These are phyloP conservation scores for Mitragyna speciosa DNA, from an alignment of 257 asterid genomes.

Conservation along the genomic window DNA sequence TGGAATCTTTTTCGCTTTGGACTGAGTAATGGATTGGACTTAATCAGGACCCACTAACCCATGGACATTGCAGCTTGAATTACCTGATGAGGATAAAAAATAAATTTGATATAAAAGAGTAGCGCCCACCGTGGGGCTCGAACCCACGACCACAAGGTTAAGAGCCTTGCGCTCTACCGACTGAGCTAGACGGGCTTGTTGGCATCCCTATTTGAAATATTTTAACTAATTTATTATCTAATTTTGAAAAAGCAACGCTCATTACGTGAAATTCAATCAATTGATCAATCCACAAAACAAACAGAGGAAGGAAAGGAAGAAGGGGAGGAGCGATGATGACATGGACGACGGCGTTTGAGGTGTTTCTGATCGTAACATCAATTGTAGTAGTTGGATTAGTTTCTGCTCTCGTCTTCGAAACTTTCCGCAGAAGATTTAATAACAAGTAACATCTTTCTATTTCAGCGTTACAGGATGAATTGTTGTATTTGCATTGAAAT, in stretches of 20 bases:
- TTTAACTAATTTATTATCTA: too few relatives aligned
- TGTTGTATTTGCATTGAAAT: neutral
- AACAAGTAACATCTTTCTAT: conserved; percentile 36
- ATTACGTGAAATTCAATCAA: neutral
- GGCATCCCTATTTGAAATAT: too few relatives aligned
- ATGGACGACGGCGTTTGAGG: conserved; percentile 48
- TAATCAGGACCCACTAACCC: neutral
- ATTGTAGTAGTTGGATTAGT: conserved; percentile 47
- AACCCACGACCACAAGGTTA: too few relatives aligned
- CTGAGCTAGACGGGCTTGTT: conserved; percentile 4
- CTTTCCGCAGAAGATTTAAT: conserved; percentile 59
- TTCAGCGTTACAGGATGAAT: neutral
- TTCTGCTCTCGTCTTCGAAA: conserved; percentile 53
- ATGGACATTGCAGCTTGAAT: neutral
- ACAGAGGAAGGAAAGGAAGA: neutral
- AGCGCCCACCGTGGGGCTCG: too few relatives aligned
- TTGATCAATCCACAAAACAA: conserved; percentile 1
- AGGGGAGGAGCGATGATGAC: conserved; percentile 38
- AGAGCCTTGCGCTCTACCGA: too few relatives aligned
- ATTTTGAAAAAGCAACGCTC: too few relatives aligned
- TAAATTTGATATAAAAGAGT: too few relatives aligned
- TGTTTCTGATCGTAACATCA: conserved; percentile 47
- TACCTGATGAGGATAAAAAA: too few relatives aligned
- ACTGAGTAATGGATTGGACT: neutral
- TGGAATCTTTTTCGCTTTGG: neutral